Percentiles rank a stretch among this genome's conserved stretches.
These are phyloP conservation scores for Chlorella sp. DNA, from an alignment of 139 green algal genomes.

Conservation along the genomic window DNA sequence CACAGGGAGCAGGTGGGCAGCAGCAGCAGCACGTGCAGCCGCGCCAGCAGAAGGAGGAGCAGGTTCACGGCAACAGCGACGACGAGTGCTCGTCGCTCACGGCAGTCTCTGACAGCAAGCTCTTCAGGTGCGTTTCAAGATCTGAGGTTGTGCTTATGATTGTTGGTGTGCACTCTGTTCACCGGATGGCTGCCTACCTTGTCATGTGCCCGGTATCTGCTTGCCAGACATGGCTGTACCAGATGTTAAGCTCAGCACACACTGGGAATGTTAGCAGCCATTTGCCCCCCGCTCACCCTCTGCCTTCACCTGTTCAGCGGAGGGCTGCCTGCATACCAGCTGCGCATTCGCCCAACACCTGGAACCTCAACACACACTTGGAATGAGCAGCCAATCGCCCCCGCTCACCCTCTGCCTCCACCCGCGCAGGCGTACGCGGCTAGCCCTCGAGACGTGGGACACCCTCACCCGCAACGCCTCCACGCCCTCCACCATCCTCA, in stretches of 20 bases:
- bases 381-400: neutral
- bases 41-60: neutral
- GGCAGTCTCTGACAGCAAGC: neutral
- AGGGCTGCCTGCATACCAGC: too few species aligned
- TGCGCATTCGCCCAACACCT: too few species aligned
- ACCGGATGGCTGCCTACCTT: too few species aligned
- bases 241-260: too few species aligned
- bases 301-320: too few species aligned
- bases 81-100: neutral
- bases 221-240: too few species aligned
- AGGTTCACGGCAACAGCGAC: neutral
- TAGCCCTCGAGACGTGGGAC: conserved; percentile 43
- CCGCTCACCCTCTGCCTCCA: neutral
- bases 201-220: too few species aligned
- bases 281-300: too few species aligned
- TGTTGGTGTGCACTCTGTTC: neutral
- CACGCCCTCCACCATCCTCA: conserved; percentile 39
- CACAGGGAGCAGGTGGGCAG: too few species aligned
- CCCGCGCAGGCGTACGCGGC: conserved; percentile 12
- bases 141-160: neutral
- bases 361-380: too few species aligned
- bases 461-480: conserved; percentile 16
- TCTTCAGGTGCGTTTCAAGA: neutral
- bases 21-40: too few species aligned
- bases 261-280: too few species aligned